Base-by-base conservation (phyloP, 164 flowering plant species). In the Paratinospora sagittata region DNA sequence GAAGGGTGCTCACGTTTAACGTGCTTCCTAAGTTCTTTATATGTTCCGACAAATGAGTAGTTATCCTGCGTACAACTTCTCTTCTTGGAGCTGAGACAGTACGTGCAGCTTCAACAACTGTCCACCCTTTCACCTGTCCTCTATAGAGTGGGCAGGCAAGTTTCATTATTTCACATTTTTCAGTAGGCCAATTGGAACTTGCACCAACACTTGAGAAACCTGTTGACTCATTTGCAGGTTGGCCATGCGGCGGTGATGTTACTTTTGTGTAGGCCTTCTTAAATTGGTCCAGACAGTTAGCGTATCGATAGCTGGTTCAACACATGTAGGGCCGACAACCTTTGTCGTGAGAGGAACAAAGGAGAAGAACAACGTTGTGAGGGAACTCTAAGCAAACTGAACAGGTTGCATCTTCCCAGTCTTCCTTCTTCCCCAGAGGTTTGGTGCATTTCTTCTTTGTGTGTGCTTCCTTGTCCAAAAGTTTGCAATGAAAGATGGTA, bases 221-320 rank as follows among this genome's bases (percentile, higher is more conserved):
- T 5, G 27, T 27, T 11, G 72, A 63, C 1, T 57, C 75, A 23
- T 71, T 26, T 71, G 33, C 49, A 27, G 70, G 70, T 58, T 68
- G 67, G 8, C 11, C 74, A 63, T 57, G 65, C 27, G 49, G 47
- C 19, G 77, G 60, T 16, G 81, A 30, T 52, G 71, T 62, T 58
- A 37, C 78, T 75, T 81, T 81, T 8, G 77, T 70, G 68, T 83
- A 81, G 17, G 87, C 87, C 67, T 86, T 83, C 76, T 86, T 81
- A 76, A 84, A 88, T 78, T 86, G 89, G 75, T 86, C 84, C 37
- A 87, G 89, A 74, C 89, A 87, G 67, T n/a, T n/a, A n/a, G n/a
- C n/a, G n/a, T n/a, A n/a, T n/a, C n/a, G n/a, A n/a, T n/a, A n/a
- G n/a, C n/a, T n/a, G n/a, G n/a, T n/a, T n/a, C n/a, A n/a, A n/a